Percentiles rank a stretch among this genome's conserved stretches.
Evolutionary conservation across 2,329 filamentous ascomycete species (phyloP).

Genomic region (Fusarium incarnatum): DNA sequence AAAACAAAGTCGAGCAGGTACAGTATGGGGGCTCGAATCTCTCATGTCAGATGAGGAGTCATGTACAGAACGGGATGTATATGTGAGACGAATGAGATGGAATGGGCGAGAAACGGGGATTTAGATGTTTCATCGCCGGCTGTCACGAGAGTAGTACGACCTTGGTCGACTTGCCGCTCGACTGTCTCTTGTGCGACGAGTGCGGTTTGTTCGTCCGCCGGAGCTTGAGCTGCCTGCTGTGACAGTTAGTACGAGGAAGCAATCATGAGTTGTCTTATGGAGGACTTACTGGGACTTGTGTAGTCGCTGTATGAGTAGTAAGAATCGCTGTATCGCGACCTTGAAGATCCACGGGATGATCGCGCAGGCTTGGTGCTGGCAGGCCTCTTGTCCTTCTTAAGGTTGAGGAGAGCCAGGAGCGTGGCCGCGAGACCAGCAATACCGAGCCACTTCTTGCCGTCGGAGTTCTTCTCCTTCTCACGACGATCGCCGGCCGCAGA

Average conservation of each 20-base stretch:
- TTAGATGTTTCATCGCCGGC: slow-evolving; percentile 32
- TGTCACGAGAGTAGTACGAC: slow-evolving; percentile 50
- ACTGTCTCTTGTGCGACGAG: slow-evolving; percentile 49
- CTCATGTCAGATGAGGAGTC: slow-evolving; percentile 38
- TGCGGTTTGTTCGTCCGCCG: slow-evolving; percentile 56
- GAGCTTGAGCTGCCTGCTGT: slow-evolving; percentile 60
- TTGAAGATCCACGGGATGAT: slow-evolving; percentile 57
- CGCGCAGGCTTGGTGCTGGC: slow-evolving; percentile 53
- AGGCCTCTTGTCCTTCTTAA: slow-evolving; percentile 63
- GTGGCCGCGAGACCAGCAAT: slow-evolving; percentile 64
- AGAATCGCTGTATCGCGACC: slow-evolving; percentile 64
- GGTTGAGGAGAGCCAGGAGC: slow-evolving; percentile 65
- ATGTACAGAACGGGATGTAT: slow-evolving; percentile 42
- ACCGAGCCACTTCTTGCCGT: slow-evolving; percentile 65
- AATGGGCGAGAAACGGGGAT: slow-evolving; percentile 11
- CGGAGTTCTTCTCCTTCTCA: slow-evolving; percentile 61
- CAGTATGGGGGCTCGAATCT: slow-evolving; percentile 33
- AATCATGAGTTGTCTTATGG: background rate
- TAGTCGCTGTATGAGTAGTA: slow-evolving; percentile 65
- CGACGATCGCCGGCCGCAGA: slow-evolving; percentile 56
- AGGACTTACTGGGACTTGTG: slow-evolving; percentile 64
- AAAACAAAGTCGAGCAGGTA: slow-evolving; percentile 37
- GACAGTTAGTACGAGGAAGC: slow-evolving; percentile 34
- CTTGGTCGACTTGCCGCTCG: slow-evolving; percentile 39
- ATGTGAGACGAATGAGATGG: slow-evolving; percentile 19